These are phyloP conservation scores for Fraxinus cuspidata DNA, from an alignment of 257 asterid genomes.

Conservation along the genomic window DNA sequence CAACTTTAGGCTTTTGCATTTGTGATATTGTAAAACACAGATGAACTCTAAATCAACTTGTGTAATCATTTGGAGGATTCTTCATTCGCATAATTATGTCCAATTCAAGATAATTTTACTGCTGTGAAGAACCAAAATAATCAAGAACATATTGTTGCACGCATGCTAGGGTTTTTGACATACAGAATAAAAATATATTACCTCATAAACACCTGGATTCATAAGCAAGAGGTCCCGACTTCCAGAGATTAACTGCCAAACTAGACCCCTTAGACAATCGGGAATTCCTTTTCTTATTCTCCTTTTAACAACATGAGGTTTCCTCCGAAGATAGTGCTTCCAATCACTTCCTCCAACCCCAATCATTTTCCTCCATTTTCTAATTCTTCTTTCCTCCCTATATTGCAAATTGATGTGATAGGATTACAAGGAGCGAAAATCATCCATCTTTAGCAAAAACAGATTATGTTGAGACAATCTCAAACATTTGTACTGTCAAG, in stretches of 20 bases:
- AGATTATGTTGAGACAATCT: neutral
- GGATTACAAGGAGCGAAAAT: constrained; percentile 18
- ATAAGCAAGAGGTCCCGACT: constrained; percentile 95
- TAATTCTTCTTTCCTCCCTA: constrained; percentile 88
- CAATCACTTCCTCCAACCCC: constrained; percentile 99
- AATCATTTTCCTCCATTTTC: constrained; percentile 99
- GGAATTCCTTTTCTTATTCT: constrained; percentile 98
- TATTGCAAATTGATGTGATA: constrained; percentile 22
- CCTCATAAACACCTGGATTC: constrained; percentile 99
- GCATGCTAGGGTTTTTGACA: constrained; percentile 8
- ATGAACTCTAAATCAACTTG: constrained; percentile 5
- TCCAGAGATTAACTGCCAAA: constrained; percentile 97
- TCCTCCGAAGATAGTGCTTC: constrained; percentile 93
- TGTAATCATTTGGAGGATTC: neutral
- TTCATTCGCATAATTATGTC: neutral
- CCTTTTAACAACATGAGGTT: constrained; percentile 91
- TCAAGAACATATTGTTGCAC: neutral
- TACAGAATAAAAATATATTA: constrained; percentile 27
- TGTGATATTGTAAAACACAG: neutral
- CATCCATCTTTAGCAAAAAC: neutral
- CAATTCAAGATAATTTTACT: neutral
- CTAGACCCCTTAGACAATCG: constrained; percentile 96
- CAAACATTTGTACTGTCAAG: constrained; percentile 12
- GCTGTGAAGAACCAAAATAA: constrained; percentile 1
- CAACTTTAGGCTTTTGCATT: neutral